Evolutionary conservation across 2,329 filamentous ascomycete species (phyloP).

Genomic region (Diaporthe sp.): DNA sequence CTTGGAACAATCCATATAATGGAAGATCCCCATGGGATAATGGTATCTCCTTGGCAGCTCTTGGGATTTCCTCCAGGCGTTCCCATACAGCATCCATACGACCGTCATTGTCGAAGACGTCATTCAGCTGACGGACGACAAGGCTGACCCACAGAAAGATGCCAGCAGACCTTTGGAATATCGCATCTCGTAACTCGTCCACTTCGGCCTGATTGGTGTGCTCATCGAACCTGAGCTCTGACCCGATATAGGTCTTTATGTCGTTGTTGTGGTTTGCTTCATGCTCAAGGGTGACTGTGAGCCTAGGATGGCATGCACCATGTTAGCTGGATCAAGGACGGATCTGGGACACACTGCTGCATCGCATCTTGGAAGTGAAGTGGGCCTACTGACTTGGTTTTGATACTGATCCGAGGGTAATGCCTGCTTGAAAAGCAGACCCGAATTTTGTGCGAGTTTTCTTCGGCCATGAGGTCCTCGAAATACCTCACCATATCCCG

Average conservation of each 20-base stretch:
- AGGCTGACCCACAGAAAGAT: neutral
- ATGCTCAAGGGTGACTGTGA: neutral
- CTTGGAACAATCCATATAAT: neutral
- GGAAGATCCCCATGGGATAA: neutral
- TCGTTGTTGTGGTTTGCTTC: neutral
- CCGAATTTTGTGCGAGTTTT: conserved; percentile 46
- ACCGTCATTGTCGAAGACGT: neutral
- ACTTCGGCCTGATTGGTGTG: neutral
- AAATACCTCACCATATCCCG: conserved; percentile 59
- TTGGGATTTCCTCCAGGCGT: neutral
- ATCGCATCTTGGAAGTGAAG: conserved; percentile 19
- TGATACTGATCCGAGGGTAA: conserved; percentile 56
- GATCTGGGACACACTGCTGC: neutral
- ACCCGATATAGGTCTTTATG: neutral
- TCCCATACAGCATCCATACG: neutral
- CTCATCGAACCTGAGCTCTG: neutral
- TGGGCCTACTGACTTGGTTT: neutral
- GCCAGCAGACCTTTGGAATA: neutral
- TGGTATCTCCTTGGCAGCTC: neutral
- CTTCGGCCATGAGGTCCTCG: conserved; percentile 51
- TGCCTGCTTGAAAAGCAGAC: conserved; percentile 62
- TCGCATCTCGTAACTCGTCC: neutral
- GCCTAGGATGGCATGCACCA: neutral
- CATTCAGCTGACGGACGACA: neutral
- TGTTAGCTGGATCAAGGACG: neutral